Evolutionary conservation across 2,329 filamentous ascomycete species (phyloP), one percentile per base, ranked within the genome.

Genomic region (Sporothrix dimorphospora): DNA sequence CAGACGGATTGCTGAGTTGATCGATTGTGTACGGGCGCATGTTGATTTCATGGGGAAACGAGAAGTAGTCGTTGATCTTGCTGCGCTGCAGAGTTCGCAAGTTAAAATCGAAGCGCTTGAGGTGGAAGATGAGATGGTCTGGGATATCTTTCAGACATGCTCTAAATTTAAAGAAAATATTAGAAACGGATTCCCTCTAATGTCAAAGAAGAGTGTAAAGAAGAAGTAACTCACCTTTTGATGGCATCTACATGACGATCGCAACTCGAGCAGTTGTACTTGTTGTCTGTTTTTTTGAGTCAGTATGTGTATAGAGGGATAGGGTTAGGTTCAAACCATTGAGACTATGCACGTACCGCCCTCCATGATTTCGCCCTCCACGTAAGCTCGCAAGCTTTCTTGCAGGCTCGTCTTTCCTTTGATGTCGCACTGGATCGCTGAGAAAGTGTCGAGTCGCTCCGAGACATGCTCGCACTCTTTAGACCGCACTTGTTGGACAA

Each of bases 61-160:
- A 88, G 79, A 99, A 99, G 75, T 93, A 88, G 79, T 98, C 96
- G 79, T 99, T 98, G 81, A 98, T 96, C 83, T 99, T 99, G 82
- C 88, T 94, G 76, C 94, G 87, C 81, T 91, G 88, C 79, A 97
- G 87, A 1, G 91, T 92, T 69, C 88, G 86, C 69, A 94, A 81
- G 76, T 95, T 93, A 79, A 93, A 96, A 73, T 94, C 91, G 77
- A 96, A 96, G 55, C 93, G 87, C 81, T 96, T 99, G 70, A 99
- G 83, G 79, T 98, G 96, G 79, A 98, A 97, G 72, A 98, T 98
- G 51, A 99, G 83, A 78, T 97, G 94, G 81, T 99, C 92, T 0
- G 96, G 95, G 7, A 98, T 89, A 74, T 97, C 92, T 79, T 98
- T 97, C 72, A 98, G 83, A 77, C 95, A 98, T 14, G 94, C 92